A percentile compares a stretch with the other conserved stretches of the same genome.
These are phyloP conservation scores for Symbiodinium natans DNA, from an alignment of 73 alveolate genomes.

Conservation along the genomic window DNA sequence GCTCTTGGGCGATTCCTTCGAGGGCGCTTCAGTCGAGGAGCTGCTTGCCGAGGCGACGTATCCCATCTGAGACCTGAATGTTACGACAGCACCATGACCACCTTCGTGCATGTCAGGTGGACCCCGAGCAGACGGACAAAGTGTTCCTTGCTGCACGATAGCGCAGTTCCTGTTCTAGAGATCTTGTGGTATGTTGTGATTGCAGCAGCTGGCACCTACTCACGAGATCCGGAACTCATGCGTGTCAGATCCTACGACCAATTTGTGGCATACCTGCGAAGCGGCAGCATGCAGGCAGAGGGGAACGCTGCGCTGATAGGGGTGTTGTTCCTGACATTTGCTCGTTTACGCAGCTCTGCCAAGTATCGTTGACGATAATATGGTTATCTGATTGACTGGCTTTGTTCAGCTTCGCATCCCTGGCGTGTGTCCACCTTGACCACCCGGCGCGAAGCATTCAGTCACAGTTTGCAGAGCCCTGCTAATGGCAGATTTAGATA, in stretches of 20 bases:
- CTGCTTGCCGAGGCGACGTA: constrained; percentile 59
- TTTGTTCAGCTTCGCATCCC: too few species aligned
- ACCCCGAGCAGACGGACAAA: constrained; percentile 19
- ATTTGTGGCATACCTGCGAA: constrained; percentile 63
- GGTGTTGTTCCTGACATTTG: background rate
- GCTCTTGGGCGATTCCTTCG: constrained; percentile 70
- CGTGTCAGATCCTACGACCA: constrained; percentile 75
- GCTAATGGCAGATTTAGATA: too few species aligned
- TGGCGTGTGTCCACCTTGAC: too few species aligned
- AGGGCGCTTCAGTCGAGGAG: constrained; percentile 46
- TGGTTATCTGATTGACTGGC: too few species aligned
- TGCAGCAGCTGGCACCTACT: background rate
- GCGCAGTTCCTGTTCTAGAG: too few species aligned
- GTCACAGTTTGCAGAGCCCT: too few species aligned
- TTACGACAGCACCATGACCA: background rate
- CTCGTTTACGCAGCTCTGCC: too few species aligned
- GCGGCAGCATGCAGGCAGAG: constrained; percentile 52
- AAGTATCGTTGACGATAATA: too few species aligned
- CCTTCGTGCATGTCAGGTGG: constrained; percentile 15
- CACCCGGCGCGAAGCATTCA: too few species aligned
- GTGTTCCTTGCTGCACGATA: background rate
- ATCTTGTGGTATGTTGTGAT: background rate
- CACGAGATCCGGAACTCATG: too few species aligned
- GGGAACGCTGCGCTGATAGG: background rate
- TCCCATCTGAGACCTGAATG: background rate